These are phyloP conservation scores for Tolypocladium album DNA, from an alignment of 2,329 filamentous ascomycete genomes.

Conservation along the genomic window DNA sequence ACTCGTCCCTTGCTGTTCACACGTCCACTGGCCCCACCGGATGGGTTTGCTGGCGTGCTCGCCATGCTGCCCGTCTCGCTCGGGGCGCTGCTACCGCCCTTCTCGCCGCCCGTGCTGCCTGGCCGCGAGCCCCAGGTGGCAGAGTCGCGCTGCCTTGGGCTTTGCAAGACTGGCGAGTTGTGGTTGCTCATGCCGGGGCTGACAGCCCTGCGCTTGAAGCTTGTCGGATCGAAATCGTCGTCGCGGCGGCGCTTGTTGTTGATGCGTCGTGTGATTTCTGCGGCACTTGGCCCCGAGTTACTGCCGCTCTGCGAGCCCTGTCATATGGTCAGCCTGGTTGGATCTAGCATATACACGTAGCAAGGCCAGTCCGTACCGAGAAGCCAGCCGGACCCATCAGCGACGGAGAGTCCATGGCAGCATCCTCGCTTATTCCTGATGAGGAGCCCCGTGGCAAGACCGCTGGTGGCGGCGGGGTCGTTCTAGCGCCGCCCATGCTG, in stretches of 20 bases:
- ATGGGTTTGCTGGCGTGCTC: slow-evolving; percentile 15
- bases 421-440: slow-evolving; percentile 56
- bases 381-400: slow-evolving; percentile 24
- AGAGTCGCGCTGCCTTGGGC: slow-evolving; percentile 63
- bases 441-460: slow-evolving; percentile 49
- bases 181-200: slow-evolving; percentile 85
- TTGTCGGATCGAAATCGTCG: slow-evolving; percentile 79
- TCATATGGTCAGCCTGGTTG: slow-evolving; percentile 1
- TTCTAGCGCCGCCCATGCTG: slow-evolving; percentile 34
- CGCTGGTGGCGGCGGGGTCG: slow-evolving; percentile 58
- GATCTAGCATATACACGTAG: not conserved
- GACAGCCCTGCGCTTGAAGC: slow-evolving; percentile 85
- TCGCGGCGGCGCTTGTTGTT: slow-evolving; percentile 78
- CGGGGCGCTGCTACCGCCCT: slow-evolving; percentile 39
- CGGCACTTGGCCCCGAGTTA: slow-evolving; percentile 47
- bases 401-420: slow-evolving; percentile 61
- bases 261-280: slow-evolving; percentile 68
- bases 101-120: slow-evolving; percentile 47
- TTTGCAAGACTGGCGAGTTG: slow-evolving; percentile 81
- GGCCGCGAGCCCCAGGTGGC: slow-evolving; percentile 64
- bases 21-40: slow-evolving; percentile 29
- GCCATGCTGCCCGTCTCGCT: slow-evolving; percentile 36
- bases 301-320: slow-evolving; percentile 17
- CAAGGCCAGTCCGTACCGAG: slow-evolving; percentile 15
- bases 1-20: slow-evolving; percentile 50